Evolutionary conservation across 2,329 filamentous ascomycete genomes (phyloP), one percentile per base, ranked within the genome.

Genomic region (Pseudogymnoascus sp.): DNA sequence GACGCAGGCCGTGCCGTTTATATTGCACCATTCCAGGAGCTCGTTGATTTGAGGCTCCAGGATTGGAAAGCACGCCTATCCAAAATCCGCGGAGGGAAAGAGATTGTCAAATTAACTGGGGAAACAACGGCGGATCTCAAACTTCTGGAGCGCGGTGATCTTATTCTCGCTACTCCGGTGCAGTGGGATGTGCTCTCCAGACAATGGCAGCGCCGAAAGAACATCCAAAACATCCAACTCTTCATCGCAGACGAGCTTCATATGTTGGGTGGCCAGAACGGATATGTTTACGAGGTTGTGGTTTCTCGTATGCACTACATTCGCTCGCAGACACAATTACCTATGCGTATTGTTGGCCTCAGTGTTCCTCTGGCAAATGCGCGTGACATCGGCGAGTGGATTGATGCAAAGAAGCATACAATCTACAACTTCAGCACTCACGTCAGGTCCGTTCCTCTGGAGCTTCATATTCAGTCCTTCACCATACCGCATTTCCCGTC

Each of bases 241-340:
- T 91, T 99, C 72, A 92, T 99, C 66, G 92, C 93, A 0, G 95
- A 99, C 72, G 93, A 97, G 71, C 80, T 99, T 60, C 94, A 99
- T 71, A 87, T 97, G 78, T 80, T 99, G 30, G 94, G 93, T 63
- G 92, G 91, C 12, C 84, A 87, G 59, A 82, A 85, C 65, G 95
- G 94, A 30, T 95, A 93, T 72, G 82, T 95, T 30, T 99, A 99
- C 74, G 94, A 99, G 77, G 89, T 94, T 59, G 87, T 99, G 59
- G 90, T 99, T n/a, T 97, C 94, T 64, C 88, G 94, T 59, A 97
- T 97, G 89, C 91, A 96, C 72, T 94, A 94, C 65, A 97, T 99
- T 71, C 88, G 91, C 62, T 87, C 90, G 1, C 91, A 97, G 72
- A 88, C 90, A 0, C 89, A 96, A 72, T 85, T 88, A 38, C 85